phyloP scores from a whole-genome alignment of 108 stramenopile species.

The Cyclotella cryptica region DNA sequence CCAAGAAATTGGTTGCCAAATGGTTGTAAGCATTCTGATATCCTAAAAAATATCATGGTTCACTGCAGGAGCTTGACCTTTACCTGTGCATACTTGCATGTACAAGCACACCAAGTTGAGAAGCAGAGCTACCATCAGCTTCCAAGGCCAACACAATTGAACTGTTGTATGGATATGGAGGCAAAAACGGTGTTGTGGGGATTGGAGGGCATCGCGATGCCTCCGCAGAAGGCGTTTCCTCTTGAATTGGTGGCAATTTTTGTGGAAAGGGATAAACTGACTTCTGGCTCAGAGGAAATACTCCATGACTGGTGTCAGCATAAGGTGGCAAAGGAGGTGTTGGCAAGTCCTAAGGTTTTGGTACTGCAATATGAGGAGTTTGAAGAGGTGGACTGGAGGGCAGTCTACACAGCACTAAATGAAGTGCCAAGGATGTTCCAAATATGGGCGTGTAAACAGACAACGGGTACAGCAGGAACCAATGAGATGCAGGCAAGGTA shows the following conservation, averaged over 20 bases:
- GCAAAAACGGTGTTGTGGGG: conserved; percentile 2
- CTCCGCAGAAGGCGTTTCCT: conserved; percentile 8
- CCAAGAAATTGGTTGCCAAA: conserved; percentile 15
- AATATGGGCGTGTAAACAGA: no score
- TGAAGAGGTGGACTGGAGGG: no score
- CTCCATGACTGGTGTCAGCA: conserved; percentile 4
- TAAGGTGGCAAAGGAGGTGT: background rate
- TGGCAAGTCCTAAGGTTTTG: background rate
- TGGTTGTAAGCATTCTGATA: no score
- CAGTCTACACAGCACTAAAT: background rate
- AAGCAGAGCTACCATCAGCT: background rate
- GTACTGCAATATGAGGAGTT: background rate
- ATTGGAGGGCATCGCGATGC: background rate
- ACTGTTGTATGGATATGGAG: conserved; percentile 2
- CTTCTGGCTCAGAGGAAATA: no score
- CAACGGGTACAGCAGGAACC: no score
- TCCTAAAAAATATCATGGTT: conserved; percentile 27
- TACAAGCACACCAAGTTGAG: conserved; percentile 31
- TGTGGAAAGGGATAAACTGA: conserved; percentile 6
- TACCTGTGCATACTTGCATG: conserved; percentile 2
- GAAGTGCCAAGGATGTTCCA: conserved; percentile 8
- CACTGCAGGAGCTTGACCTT: conserved; percentile 25
- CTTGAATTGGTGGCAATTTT: conserved; percentile 24
- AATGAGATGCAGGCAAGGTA: background rate
- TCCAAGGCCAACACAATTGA: conserved; percentile 6